Evolutionary conservation across 208 protist genomes (phyloP).

Genomic region (Angomonas ambiguus): DNA sequence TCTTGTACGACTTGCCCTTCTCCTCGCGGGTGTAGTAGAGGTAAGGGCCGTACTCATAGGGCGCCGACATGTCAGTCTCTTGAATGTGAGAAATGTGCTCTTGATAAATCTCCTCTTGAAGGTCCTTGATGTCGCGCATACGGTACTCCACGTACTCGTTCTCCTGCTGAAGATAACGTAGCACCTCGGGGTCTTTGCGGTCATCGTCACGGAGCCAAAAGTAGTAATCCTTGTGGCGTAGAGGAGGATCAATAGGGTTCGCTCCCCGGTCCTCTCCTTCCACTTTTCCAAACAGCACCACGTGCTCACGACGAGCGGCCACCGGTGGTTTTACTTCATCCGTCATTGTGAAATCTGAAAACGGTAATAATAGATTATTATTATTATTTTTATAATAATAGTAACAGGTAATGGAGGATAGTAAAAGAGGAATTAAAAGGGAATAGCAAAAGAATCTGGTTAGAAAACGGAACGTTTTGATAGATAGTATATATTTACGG

Average conservation of each 20-base stretch:
- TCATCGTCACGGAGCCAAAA: slow-evolving; percentile 87
- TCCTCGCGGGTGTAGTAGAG: slow-evolving; percentile 83
- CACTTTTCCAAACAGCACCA: slow-evolving; percentile 73
- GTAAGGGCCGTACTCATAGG: slow-evolving; percentile 61
- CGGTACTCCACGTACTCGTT: slow-evolving; percentile 70
- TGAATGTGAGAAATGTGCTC: slow-evolving; percentile 87
- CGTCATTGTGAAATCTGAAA: slow-evolving; percentile 3
- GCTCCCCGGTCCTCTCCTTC: slow-evolving; percentile 79
- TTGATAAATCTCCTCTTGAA: slow-evolving; percentile 66
- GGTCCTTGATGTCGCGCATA: slow-evolving; percentile 49
- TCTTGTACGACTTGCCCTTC: slow-evolving; percentile 82
- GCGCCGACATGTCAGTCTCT: slow-evolving; percentile 75
- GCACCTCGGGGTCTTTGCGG: slow-evolving; percentile 63
- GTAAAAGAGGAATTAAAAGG: background rate
- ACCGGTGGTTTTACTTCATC: slow-evolving; percentile 33
- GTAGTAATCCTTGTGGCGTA: slow-evolving; percentile 56
- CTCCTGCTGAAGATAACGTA: slow-evolving; percentile 77
- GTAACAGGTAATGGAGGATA: no score
- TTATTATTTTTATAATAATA: no score
- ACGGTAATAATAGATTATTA: no score
- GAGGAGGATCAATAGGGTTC: slow-evolving; percentile 84
- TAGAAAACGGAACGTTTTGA: no score
- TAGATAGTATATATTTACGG: no score
- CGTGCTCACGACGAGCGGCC: slow-evolving; percentile 53
- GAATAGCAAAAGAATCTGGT: no score